Evolutionary conservation across 331 rosid genomes (phyloP), one percentile per base, ranked within the genome.

Genomic region (Rosa hybrid): DNA sequence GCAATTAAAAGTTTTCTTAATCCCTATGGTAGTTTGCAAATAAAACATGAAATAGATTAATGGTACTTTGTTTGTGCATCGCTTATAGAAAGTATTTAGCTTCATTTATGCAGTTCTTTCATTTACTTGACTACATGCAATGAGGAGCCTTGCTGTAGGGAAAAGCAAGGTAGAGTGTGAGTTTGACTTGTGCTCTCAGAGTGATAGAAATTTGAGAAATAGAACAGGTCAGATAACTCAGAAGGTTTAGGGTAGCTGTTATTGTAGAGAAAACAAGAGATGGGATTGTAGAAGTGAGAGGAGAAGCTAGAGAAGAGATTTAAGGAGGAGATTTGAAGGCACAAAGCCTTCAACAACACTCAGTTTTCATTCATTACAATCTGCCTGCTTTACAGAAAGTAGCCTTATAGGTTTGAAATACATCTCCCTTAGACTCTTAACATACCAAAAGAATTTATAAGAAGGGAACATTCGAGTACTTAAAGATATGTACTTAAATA

Each of bases 231-330:
- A 21, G 30, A 64, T 67, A 17, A 18, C 13, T 67, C 6, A 8
- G 21, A 39, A 38, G 25, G 23, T 38, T 18, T 67, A 54, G 34
- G 62, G 34, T 21, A 67, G 25, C 72, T 67, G 72, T 67, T 34
- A 39, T 18, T 39, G 23, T 67, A 17, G 13, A 67, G 21, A 16
- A 65, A 34, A 7, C 23, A 14, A 65, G 18, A 20, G 7, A 53
- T 45, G 7, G 42, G 9, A 27, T 27, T 25, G 34, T 27, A 27
- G 20, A 63, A 63, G 69, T 63, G 68, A 27, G 68, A 63, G 68
- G 68, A 25, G 60, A 17, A 53, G 20, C 69, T 27, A 63, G 17
- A 63, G 69, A 63, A 64, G 70, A 64, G 68, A 63, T 23, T 34
- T 56, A 62, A 62, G 44, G 69, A 54, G 60, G 60, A 30, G 9